phyloP scores from a whole-genome alignment of 129 eudicot genomes.

The Chrysanthemum seticuspe region DNA sequence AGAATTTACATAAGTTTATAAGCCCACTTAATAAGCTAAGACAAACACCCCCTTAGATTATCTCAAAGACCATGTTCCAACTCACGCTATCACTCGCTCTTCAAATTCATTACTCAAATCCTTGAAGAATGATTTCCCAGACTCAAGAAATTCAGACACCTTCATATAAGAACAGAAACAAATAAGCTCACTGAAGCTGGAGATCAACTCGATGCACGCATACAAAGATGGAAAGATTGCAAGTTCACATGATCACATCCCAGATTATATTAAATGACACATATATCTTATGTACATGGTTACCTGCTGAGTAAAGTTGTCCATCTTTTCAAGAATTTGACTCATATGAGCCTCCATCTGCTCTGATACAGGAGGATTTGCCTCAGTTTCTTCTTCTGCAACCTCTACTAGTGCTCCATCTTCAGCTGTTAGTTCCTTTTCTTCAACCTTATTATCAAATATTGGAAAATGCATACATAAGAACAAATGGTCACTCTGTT shows the following conservation, averaged over 20 bases:
- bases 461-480: background rate
- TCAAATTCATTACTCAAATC: too few species aligned
- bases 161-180: too few species aligned
- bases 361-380: slow-evolving; percentile 57
- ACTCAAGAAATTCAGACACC: too few species aligned
- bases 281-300: background rate
- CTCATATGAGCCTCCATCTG: slow-evolving; percentile 63
- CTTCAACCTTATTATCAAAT: slow-evolving; percentile 46
- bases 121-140: too few species aligned
- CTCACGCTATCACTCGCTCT: too few species aligned
- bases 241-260: slow-evolving; percentile 1
- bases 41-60: background rate
- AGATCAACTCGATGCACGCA: background rate
- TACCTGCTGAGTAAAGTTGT: slow-evolving; percentile 79
- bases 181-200: background rate
- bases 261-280: background rate
- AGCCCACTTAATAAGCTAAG: too few species aligned
- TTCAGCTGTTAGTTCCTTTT: slow-evolving; percentile 31
- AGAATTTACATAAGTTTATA: too few species aligned
- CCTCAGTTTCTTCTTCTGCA: slow-evolving; percentile 60
- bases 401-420: slow-evolving; percentile 42
- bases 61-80: slow-evolving; percentile 3
- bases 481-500: slow-evolving; percentile 7
- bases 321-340: slow-evolving; percentile 73
- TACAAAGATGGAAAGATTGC: background rate